A percentile compares a stretch with the other conserved stretches of the same genome.
These are phyloP conservation scores for Colletotrichum cereale DNA, from an alignment of 2,329 filamentous ascomycete genomes.

Conservation along the genomic window DNA sequence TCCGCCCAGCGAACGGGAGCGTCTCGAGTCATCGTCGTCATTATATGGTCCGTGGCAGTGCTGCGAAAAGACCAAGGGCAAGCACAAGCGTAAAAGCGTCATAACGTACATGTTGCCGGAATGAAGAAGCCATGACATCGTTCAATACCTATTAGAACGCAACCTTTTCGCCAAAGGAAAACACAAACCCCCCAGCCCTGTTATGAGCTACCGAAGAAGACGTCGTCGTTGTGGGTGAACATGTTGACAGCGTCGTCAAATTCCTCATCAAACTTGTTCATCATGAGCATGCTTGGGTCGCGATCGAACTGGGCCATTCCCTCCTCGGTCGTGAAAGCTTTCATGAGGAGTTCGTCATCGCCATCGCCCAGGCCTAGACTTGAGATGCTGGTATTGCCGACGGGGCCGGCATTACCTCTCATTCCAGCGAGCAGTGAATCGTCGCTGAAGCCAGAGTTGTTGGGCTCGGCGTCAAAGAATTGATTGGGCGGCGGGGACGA, in stretches of 20 bases:
- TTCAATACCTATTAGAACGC: constrained; percentile 11
- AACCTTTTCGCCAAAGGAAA: constrained; percentile 17
- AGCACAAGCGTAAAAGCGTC: constrained; percentile 31
- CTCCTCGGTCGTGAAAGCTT: constrained; percentile 58
- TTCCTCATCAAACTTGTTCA: constrained; percentile 67
- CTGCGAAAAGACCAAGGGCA: constrained; percentile 10
- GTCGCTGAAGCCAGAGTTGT: constrained; percentile 48
- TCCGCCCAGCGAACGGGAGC: constrained; percentile 22
- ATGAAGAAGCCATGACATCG: constrained; percentile 26
- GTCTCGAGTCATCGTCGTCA: constrained; percentile 32
- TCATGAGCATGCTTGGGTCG: constrained; percentile 62
- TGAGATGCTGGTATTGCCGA: constrained; percentile 36
- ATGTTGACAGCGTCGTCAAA: constrained; percentile 63
- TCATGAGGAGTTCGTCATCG: constrained; percentile 61
- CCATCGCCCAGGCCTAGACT: constrained; percentile 50
- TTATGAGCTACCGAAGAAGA: constrained; percentile 61
- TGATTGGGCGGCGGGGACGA: constrained; percentile 66
- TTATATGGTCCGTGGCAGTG: constrained; percentile 28
- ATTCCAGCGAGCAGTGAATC: constrained; percentile 47
- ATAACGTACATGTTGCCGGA: constrained; percentile 32
- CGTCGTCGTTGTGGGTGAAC: constrained; percentile 64
- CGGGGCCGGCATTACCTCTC: constrained; percentile 28
- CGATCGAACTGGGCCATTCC: constrained; percentile 58
- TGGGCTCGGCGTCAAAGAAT: constrained; percentile 62
- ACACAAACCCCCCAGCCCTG: background rate